Conservation (phyloP, 2,329 filamentous ascomycete species). For the Colletotrichum tropicale region DNA sequence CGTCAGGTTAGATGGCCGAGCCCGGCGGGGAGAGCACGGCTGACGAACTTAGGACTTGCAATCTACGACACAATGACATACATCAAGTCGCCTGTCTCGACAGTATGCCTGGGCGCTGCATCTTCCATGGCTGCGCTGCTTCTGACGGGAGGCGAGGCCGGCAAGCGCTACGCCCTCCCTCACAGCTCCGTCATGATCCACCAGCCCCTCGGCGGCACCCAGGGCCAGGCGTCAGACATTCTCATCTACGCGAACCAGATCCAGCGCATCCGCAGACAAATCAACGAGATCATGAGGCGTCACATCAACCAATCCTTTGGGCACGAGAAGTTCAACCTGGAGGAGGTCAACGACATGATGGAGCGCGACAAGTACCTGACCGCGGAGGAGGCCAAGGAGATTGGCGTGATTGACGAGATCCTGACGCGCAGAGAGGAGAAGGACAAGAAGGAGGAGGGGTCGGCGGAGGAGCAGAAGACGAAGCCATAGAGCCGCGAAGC, state of each 20-base stretch:
- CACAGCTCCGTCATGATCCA: constrained; percentile 97
- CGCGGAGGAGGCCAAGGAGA: constrained; percentile 83
- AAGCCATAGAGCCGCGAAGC: constrained; percentile 2
- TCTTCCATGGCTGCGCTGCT: constrained; percentile 94
- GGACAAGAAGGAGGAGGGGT: constrained; percentile 20
- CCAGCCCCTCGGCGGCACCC: constrained; percentile 81
- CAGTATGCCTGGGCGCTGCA: constrained; percentile 92
- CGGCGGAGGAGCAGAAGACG: constrained; percentile 16
- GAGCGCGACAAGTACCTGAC: constrained; percentile 95
- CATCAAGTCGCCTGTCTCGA: constrained; percentile 90
- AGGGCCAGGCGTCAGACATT: constrained; percentile 77
- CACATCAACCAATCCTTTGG: constrained; percentile 83
- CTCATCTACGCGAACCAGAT: constrained; percentile 98
- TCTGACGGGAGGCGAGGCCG: constrained; percentile 82
- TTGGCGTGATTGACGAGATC: constrained; percentile 93
- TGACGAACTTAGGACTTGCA: constrained; percentile 61
- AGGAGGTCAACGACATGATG: constrained; percentile 93
- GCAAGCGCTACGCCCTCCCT: constrained; percentile 88
- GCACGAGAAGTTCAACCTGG: constrained; percentile 76
- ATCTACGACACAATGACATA: constrained; percentile 99
- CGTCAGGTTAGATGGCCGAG: constrained; percentile 51
- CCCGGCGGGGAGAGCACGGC: neutral
- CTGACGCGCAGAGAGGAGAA: constrained; percentile 64
- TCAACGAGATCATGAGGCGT: constrained; percentile 87
- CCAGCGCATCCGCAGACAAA: constrained; percentile 78